Base-by-base conservation (phyloP, 306 rosid genomes). In the Ammopiptanthus mongolicus region DNA sequence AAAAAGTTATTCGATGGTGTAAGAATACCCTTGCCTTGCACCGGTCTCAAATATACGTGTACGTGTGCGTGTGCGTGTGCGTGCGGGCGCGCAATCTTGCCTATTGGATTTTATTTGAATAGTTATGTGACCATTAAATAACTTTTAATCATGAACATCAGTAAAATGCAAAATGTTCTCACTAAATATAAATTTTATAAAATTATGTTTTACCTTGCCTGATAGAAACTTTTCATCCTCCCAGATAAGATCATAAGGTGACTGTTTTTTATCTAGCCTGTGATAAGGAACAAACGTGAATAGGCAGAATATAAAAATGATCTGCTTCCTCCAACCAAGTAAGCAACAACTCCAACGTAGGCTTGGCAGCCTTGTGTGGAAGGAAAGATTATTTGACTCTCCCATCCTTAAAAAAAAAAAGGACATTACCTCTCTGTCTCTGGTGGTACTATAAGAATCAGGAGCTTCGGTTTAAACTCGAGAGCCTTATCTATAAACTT, bases 401-500 rank as follows among this genome's bases (percentile, higher is more conserved):
- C 44, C 19, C 52, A 57, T 65, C 57, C 47, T 17, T 31, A 19
- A 58, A 36, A 11, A 55, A 55, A 62, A 64, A 61, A 55, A 37
- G 29, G 39, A 56, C 29, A 2, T 17, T 84, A 93, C 98, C 96
- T 84, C 81, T 88, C 73, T 25, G 97, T 87, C 51, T 93, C 93
- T 25, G 81, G 80, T 4, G 98, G 98, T 78, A 87, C 96, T 65
- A 88, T 86, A 78, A 93, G 97, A 84, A 93, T 80, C 79, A 93
- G 71, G 57, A 93, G 93, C 81, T 91, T 91, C 0, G 98, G 98
- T 5, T 73, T 56, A 79, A 93, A 93, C 81, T 91, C 79, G 0
- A 93, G 96, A 80, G 98, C 98, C 77, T 93, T 93, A 11, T 90
- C 76, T 10, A 93, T 84, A 76, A 93, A 93, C 81, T 76, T 82